A percentile compares a stretch with the other conserved stretches of the same genome.
Evolutionary conservation across 2,329 filamentous ascomycete species (phyloP).

Genomic region (Pestalotiopsis sp.): DNA sequence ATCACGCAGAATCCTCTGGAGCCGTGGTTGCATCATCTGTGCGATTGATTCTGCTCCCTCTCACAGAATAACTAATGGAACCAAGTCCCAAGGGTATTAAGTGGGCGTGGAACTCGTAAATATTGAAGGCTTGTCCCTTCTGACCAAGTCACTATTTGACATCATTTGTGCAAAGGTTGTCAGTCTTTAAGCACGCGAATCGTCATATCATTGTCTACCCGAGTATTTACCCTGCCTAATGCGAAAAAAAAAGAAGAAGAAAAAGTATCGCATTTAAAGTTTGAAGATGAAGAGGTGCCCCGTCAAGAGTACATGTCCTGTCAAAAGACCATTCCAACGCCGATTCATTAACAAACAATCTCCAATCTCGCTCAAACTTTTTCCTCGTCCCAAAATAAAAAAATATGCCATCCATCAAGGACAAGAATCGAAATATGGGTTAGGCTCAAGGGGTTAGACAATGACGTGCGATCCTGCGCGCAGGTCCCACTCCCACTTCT

Average conservation of each 20-base stretch:
- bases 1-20: background rate
- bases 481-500: background rate
- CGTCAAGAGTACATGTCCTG: background rate
- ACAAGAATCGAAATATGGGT: slow-evolving; percentile 1
- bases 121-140: background rate
- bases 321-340: background rate
- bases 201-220: background rate
- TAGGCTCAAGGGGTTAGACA: background rate
- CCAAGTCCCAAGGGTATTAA: no score
- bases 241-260: background rate
- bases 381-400: background rate
- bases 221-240: background rate
- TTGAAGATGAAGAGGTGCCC: background rate
- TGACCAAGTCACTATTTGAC: background rate
- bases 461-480: background rate
- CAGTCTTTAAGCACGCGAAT: background rate
- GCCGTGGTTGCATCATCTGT: background rate
- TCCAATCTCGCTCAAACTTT: background rate
- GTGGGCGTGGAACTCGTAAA: background rate
- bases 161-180: background rate
- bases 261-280: background rate
- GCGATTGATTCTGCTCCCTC: no score
- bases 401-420: background rate
- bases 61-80: no score
- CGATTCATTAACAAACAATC: background rate